These are phyloP conservation scores for Pisolithus orientalis DNA, from an alignment of 768 basidiomycete species.

Conservation along the genomic window DNA sequence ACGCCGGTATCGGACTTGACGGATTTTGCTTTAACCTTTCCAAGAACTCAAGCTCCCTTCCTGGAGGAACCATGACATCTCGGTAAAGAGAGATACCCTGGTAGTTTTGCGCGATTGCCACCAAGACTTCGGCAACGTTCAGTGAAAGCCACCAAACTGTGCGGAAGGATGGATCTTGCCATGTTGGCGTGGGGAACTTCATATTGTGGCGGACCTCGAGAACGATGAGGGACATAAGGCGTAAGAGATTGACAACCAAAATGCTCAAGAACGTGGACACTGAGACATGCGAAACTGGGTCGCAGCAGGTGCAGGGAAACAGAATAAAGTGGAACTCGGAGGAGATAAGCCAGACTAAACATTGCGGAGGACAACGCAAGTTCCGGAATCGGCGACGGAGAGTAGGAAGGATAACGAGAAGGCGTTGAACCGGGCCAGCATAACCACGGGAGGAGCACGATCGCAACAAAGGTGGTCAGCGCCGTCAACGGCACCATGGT, in stretches of 20 bases:
- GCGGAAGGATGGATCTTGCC: conserved; percentile 51
- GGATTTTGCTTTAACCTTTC: conserved; percentile 17
- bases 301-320: conserved; percentile 29
- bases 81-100: conserved; percentile 59
- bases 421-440: conserved; percentile 38
- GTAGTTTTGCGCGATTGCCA: conserved; percentile 67
- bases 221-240: conserved; percentile 48
- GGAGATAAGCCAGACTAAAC: conserved; percentile 31
- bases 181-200: conserved; percentile 40
- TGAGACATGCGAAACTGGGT: conserved; percentile 26
- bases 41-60: conserved; percentile 35
- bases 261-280: conserved; percentile 41
- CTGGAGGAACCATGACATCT: conserved; percentile 53
- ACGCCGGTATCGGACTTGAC: conserved; percentile 1
- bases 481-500: conserved; percentile 53
- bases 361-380: conserved; percentile 53
- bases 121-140: conserved; percentile 59
- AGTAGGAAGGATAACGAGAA: conserved; percentile 40
- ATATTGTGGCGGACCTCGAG: conserved; percentile 44
- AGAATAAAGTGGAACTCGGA: conserved; percentile 26
- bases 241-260: conserved; percentile 45
- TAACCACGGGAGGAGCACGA: conserved; percentile 45
- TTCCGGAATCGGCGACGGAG: conserved; percentile 63
- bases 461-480: conserved; percentile 40
- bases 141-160: conserved; percentile 75